Conservation (phyloP, 768 basidiomycete genomes). For the Tricholoma furcatifolium region DNA sequence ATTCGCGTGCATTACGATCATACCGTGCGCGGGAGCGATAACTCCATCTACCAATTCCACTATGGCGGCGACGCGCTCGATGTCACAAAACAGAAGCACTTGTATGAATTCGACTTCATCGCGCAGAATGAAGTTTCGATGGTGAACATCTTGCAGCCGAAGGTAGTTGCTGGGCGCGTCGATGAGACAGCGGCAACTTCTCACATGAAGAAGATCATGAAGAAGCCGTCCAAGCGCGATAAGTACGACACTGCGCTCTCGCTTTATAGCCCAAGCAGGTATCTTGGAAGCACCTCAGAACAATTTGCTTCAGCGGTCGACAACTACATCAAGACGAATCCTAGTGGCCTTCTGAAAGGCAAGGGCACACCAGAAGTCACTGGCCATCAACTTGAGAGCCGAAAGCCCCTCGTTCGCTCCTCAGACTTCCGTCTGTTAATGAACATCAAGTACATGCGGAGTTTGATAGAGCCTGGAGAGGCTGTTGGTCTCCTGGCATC, state of each 20-base stretch:
- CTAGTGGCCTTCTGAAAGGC: conserved; percentile 42
- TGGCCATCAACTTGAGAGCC: conserved; percentile 32
- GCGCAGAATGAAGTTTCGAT: conserved; percentile 83
- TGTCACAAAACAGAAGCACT: conserved; percentile 95
- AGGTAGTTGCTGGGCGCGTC: conserved; percentile 52
- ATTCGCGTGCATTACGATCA: conserved; percentile 97
- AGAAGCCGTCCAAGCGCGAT: conserved; percentile 63
- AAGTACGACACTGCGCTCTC: conserved; percentile 73
- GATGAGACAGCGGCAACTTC: conserved; percentile 65
- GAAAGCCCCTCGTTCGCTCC: conserved; percentile 44
- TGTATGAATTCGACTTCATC: conserved; percentile 92
- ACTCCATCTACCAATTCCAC: conserved; percentile 90
- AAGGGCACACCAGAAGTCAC: conserved; percentile 28
- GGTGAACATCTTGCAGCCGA: conserved; percentile 67
- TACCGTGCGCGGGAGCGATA: conserved; percentile 94
- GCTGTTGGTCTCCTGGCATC: conserved; percentile 97
- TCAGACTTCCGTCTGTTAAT: conserved; percentile 78
- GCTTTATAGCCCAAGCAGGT: conserved; percentile 72
- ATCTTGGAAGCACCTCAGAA: conserved; percentile 90
- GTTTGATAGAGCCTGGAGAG: conserved; percentile 95
- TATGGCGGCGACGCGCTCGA: conserved; percentile 98
- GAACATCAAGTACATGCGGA: conserved; percentile 91
- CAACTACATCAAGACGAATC: conserved; percentile 76
- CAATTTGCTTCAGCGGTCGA: conserved; percentile 80
- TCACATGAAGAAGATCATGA: conserved; percentile 91